These are phyloP conservation scores for Tylopilus plumbeoviolaceoides DNA, from an alignment of 768 basidiomycete genomes.

Conservation along the genomic window DNA sequence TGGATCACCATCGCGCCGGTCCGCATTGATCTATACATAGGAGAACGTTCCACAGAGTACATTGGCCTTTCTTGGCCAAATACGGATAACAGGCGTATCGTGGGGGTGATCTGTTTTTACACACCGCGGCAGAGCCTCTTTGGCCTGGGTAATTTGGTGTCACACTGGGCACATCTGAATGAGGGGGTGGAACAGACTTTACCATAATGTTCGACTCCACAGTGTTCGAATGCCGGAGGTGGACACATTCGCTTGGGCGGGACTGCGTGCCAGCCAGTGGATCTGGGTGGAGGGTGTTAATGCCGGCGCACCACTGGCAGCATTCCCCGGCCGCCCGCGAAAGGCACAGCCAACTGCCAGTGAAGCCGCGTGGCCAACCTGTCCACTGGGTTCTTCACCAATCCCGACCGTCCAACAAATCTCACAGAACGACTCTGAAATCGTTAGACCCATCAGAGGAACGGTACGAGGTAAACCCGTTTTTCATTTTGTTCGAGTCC, in stretches of 20 bases:
- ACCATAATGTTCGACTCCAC: background rate
- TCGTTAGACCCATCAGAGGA: background rate
- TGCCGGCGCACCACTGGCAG: too few relatives aligned
- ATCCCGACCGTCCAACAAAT: background rate
- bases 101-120: too few relatives aligned
- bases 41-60: constrained; percentile 9
- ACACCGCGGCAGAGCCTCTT: background rate
- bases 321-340: too few relatives aligned
- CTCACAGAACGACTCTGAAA: background rate
- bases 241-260: background rate
- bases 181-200: background rate
- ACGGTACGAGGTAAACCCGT: background rate
- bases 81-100: background rate
- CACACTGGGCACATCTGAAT: background rate
- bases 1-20: constrained; percentile 9
- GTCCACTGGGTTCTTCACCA: too few relatives aligned
- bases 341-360: too few relatives aligned
- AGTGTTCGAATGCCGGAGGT: background rate
- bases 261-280: too few relatives aligned
- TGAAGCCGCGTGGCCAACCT: too few relatives aligned
- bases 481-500: background rate
- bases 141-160: background rate
- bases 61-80: constrained; percentile 10
- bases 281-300: background rate
- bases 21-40: background rate